Percentiles rank a stretch among this genome's conserved stretches.
These are phyloP conservation scores for Coleophoma crateriformis DNA, from an alignment of 2,329 filamentous ascomycete species.

Conservation along the genomic window DNA sequence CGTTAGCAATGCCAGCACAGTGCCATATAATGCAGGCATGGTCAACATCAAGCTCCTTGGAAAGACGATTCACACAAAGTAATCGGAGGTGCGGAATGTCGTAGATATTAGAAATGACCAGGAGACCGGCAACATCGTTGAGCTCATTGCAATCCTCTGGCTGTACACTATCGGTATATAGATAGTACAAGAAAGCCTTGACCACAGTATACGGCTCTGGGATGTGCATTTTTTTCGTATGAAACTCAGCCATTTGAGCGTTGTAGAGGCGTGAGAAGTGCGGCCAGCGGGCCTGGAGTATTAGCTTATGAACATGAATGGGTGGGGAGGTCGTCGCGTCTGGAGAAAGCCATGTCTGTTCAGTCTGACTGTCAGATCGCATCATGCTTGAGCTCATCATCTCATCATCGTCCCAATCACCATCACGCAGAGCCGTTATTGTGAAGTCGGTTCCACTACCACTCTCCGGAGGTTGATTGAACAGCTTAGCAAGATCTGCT, in stretches of 20 bases:
- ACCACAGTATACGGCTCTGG: slow-evolving; percentile 94
- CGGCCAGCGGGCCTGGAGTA: slow-evolving; percentile 91
- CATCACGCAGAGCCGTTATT: slow-evolving; percentile 82
- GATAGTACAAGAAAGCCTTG: slow-evolving; percentile 89
- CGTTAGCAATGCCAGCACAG: slow-evolving; percentile 80
- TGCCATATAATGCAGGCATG: slow-evolving; percentile 97
- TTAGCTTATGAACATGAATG: slow-evolving; percentile 92
- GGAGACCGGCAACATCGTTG: slow-evolving; percentile 82
- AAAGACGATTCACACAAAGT: slow-evolving; percentile 83
- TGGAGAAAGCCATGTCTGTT: slow-evolving; percentile 49
- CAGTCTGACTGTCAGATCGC: slow-evolving; percentile 33
- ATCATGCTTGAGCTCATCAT: slow-evolving; percentile 45
- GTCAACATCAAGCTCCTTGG: slow-evolving; percentile 87
- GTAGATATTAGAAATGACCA: slow-evolving; percentile 98
- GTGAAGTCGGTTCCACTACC: slow-evolving; percentile 88
- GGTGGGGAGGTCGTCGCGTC: slow-evolving; percentile 67
- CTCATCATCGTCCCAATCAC: slow-evolving; percentile 60
- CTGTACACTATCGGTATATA: slow-evolving; percentile 91
- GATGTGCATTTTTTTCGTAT: slow-evolving; percentile 96
- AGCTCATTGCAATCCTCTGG: slow-evolving; percentile 55
- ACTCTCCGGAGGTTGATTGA: slow-evolving; percentile 78
- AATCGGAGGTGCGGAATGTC: slow-evolving; percentile 91
- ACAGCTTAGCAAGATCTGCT: slow-evolving; percentile 77
- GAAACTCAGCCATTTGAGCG: slow-evolving; percentile 94
- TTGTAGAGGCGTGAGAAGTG: slow-evolving; percentile 91